Percentiles rank a stretch among this genome's conserved stretches.
These are phyloP conservation scores for Luffa acutangula DNA, from an alignment of 306 rosid genomes.

Conservation along the genomic window DNA sequence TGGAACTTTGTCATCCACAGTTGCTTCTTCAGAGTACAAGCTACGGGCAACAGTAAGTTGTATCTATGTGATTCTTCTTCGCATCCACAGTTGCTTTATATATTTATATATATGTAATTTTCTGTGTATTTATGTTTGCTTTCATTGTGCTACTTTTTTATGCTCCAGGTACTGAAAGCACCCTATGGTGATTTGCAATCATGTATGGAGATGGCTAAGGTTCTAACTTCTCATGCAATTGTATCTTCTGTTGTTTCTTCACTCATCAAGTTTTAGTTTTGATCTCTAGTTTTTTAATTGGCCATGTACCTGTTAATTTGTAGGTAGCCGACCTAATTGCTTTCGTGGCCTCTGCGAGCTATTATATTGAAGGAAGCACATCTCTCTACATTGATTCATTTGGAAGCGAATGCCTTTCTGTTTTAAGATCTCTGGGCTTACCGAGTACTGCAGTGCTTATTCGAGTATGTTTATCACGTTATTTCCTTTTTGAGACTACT, in stretches of 20 bases:
- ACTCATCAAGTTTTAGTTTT: not conserved
- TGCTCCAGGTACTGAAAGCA: constrained; percentile 63
- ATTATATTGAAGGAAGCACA: constrained; percentile 37
- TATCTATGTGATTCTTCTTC: not conserved
- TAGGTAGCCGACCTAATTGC: constrained; percentile 91
- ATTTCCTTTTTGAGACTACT: not conserved
- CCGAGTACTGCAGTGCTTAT: constrained; percentile 82
- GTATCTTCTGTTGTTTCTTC: not conserved
- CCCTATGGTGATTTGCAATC: constrained; percentile 73
- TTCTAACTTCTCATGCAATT: constrained; percentile 15
- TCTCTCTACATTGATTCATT: constrained; percentile 68
- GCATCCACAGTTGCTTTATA: too few relatives aligned
- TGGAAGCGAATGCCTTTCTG: constrained; percentile 87
- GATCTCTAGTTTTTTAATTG: constrained; percentile 1
- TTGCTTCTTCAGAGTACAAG: constrained; percentile 71
- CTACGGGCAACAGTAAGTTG: constrained; percentile 51
- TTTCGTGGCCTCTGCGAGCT: constrained; percentile 63
- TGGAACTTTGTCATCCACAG: constrained; percentile 31
- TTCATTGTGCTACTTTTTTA: constrained; percentile 2
- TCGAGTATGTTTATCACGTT: constrained; percentile 55
- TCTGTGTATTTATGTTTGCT: not conserved
- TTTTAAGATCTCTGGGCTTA: constrained; percentile 81
- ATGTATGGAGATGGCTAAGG: constrained; percentile 96
- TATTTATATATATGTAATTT: not conserved
- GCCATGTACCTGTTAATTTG: constrained; percentile 1